Percentiles rank a stretch among this genome's conserved stretches.
phyloP scores from a whole-genome alignment of 2,329 filamentous ascomycete genomes.

The Exophiala dermatitidis region DNA sequence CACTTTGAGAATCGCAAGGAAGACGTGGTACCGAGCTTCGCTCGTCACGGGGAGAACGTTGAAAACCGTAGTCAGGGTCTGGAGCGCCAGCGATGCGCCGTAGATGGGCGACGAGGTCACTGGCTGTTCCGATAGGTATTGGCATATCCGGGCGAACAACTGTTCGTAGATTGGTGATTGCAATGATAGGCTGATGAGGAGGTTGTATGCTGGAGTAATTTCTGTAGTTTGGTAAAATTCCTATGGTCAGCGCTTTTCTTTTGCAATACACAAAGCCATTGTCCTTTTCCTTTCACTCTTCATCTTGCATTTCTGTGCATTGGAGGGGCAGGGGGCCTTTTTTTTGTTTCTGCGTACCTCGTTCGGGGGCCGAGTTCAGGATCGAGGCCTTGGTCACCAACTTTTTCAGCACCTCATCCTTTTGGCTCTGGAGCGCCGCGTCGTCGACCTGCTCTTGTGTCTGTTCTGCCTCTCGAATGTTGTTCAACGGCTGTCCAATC shows the following conservation, averaged over 20 bases:
- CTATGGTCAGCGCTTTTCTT: not conserved
- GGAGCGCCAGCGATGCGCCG: conserved; percentile 77
- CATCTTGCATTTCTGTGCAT: not conserved
- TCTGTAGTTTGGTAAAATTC: conserved; percentile 47
- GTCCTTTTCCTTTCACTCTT: not conserved
- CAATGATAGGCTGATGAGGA: conserved; percentile 85
- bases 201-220: conserved; percentile 92
- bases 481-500: conserved; percentile 61
- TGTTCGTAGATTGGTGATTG: conserved; percentile 78
- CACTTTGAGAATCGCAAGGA: conserved; percentile 79
- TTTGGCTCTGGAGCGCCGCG: conserved; percentile 44
- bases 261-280: not conserved
- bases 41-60: conserved; percentile 76
- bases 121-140: conserved; percentile 72
- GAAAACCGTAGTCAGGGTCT: conserved; percentile 90
- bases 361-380: conserved; percentile 82
- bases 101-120: conserved; percentile 79
- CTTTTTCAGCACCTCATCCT: conserved; percentile 81
- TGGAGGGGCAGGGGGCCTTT: not conserved
- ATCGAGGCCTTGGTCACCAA: conserved; percentile 70
- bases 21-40: conserved; percentile 79
- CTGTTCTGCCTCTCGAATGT: conserved; percentile 48
- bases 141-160: conserved; percentile 81
- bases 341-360: conserved; percentile 44
- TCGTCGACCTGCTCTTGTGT: conserved; percentile 40